These are phyloP conservation scores for Hysterium pulicare DNA, from an alignment of 2,329 filamentous ascomycete species.

Conservation along the genomic window DNA sequence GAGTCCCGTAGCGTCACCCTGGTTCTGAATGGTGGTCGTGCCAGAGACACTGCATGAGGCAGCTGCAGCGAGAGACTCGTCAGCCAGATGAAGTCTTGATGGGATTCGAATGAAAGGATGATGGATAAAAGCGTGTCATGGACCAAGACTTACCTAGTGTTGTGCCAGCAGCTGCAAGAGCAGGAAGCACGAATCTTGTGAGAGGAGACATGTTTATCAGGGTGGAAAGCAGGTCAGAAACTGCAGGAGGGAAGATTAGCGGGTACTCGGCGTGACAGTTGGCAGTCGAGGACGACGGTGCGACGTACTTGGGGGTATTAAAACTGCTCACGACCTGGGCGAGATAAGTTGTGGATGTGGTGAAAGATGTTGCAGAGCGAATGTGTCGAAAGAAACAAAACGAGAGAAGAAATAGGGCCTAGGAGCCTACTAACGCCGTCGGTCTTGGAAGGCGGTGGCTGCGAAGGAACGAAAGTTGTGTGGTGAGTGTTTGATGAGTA, in stretches of 20 bases:
- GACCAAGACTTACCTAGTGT: constrained; percentile 47
- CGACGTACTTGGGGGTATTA: constrained; percentile 33
- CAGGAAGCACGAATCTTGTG: constrained; percentile 55
- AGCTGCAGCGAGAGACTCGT: constrained; percentile 11
- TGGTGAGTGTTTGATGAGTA: constrained; percentile 6
- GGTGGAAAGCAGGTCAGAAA: constrained; percentile 17
- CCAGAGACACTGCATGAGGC: constrained; percentile 42
- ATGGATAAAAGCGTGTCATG: neutral
- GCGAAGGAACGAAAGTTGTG: constrained; percentile 11
- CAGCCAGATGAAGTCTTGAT: constrained; percentile 10
- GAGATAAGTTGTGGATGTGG: constrained; percentile 21
- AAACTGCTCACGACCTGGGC: constrained; percentile 28
- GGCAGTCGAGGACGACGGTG: constrained; percentile 7
- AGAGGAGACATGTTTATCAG: constrained; percentile 47
- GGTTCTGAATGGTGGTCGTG: constrained; percentile 58
- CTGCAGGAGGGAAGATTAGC: constrained; percentile 23
- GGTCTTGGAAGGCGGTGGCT: constrained; percentile 15
- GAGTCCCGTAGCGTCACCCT: constrained; percentile 58
- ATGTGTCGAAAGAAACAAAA: constrained; percentile 32
- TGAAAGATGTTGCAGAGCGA: constrained; percentile 36
- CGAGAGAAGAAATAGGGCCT: constrained; percentile 36
- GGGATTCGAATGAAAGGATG: neutral
- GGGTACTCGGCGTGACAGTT: constrained; percentile 14
- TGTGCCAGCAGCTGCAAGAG: constrained; percentile 51
- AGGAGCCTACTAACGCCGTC: constrained; percentile 11